Conservation (phyloP, 495 filamentous ascomycete genomes). For the Bombardia bombarda region DNA sequence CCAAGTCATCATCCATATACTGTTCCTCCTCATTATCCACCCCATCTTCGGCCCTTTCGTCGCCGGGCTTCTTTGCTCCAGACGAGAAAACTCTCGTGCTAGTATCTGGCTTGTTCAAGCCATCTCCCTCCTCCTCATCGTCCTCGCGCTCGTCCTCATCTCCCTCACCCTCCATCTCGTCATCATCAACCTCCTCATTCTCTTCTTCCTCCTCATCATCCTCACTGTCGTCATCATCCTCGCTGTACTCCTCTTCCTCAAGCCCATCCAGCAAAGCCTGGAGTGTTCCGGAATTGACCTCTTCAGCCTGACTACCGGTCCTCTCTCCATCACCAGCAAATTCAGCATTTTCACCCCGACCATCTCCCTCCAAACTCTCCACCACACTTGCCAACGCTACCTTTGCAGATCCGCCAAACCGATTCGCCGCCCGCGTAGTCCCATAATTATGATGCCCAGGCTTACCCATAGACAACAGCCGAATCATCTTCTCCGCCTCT, state of each 20-base stretch:
- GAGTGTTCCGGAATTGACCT: neutral
- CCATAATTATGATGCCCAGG: neutral
- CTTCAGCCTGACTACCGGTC: neutral
- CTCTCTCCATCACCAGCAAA: neutral
- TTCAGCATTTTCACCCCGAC: neutral
- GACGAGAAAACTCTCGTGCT: too few relatives aligned
- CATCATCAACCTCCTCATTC: neutral
- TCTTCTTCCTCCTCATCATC: neutral
- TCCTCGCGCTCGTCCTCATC: neutral
- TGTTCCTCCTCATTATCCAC: too few relatives aligned
- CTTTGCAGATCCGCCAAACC: too few relatives aligned
- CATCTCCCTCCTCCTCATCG: too few relatives aligned
- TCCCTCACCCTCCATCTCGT: neutral
- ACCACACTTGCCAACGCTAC: neutral
- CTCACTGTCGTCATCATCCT: conserved; percentile 1
- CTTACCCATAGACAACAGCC: conserved; percentile 9
- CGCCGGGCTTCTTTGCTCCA: too few relatives aligned
- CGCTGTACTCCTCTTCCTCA: conserved; percentile 1
- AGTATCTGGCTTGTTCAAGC: too few relatives aligned
- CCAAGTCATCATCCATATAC: too few relatives aligned
- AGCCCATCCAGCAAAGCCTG: neutral
- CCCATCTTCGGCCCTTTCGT: too few relatives aligned
- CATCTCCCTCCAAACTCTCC: conserved; percentile 6
- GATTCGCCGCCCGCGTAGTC: too few relatives aligned
- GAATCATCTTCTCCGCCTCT: conserved; percentile 27